phyloP scores from a whole-genome alignment of 805 yeast genomes.

The Wickerhamomyces rabaulensis region DNA sequence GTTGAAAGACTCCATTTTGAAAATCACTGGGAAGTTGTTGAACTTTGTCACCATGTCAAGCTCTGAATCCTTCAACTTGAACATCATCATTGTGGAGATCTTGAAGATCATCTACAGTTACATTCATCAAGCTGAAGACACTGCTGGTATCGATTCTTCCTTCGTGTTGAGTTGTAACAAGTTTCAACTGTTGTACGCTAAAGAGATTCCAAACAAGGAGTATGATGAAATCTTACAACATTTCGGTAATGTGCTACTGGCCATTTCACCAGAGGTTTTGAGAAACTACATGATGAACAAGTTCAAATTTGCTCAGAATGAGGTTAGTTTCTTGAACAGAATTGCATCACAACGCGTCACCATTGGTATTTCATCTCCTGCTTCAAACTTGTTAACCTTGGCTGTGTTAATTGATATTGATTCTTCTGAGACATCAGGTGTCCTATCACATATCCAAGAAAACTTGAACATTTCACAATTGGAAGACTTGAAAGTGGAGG shows the following conservation, averaged over 20 bases:
- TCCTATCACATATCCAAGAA: conserved; percentile 11
- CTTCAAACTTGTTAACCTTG: conserved; percentile 14
- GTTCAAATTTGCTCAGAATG: conserved; percentile 17
- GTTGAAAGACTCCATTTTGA: conserved; percentile 13
- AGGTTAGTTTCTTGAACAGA: conserved; percentile 15
- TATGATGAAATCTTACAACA: conserved; percentile 23
- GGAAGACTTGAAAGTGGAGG: conserved; percentile 3
- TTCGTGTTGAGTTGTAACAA: conserved; percentile 25
- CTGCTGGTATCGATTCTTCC: conserved; percentile 21
- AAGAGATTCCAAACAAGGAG: conserved; percentile 7
- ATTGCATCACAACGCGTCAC: not conserved
- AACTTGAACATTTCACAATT: conserved; percentile 11
- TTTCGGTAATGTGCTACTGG: conserved; percentile 23
- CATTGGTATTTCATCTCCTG: conserved; percentile 7
- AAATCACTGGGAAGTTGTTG: conserved; percentile 19
- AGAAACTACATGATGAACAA: conserved; percentile 25
- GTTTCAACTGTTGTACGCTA: conserved; percentile 18
- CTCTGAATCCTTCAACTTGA: conserved; percentile 14
- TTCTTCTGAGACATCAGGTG: conserved; percentile 28
- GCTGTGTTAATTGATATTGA: conserved; percentile 22
- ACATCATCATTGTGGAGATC: conserved; percentile 23
- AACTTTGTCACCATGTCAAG: conserved; percentile 22
- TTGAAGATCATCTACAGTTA: conserved; percentile 22
- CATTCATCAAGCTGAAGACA: conserved; percentile 21
- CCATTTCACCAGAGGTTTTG: conserved; percentile 17